Base-by-base conservation (phyloP, 2,329 filamentous ascomycete genomes). In the Macroventuria anomochaeta region DNA sequence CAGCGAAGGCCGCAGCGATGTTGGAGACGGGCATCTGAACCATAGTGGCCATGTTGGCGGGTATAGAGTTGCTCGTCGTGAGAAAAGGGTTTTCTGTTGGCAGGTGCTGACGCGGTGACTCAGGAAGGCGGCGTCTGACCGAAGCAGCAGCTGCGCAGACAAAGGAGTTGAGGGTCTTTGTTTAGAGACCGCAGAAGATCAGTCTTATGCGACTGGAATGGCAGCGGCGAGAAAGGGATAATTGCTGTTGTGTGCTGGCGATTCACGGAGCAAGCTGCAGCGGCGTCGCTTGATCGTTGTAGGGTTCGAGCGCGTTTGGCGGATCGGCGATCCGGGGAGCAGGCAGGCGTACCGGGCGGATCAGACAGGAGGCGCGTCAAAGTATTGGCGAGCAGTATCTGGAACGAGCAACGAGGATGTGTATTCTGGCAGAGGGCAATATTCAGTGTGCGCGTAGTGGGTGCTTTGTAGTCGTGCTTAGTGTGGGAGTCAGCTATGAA, bases 1-100 rank as follows among this genome's bases (percentile, higher is more conserved):
- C 62, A 53, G 71, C 72, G 56, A 76, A 74, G 50, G 75, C 75
- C 49, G 70, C 69, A 58, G 74, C 70, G 57, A 77, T 72, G 72
- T 72, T 76, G 59, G 75, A 77, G 43, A 76, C 57, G 52, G 74
- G 73, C 63, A 71, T 65, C 56, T 61, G 56, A 56, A 65, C 57
- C 59, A 65, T 58, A 57, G 71, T 58, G 65, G 75, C 74, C 75
- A 76, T 77, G 50, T 62, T 61, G 58, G 55, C 44, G 34, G 36
- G 50, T 52, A 46, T 28, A 10, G 31, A 26, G 36, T 23, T 25
- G 4, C 34, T 36, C 3, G 36, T 25, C 11, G 53, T 34, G 28
- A 42, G 15, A 36, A 31, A 18, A 28, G 43, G 8, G 43, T 28
- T 28, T 43, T 53, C 25, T 31, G 32, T n/a, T 49, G 47, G 62